Conservation (phyloP, 2,329 filamentous ascomycete species). For the Fusarium buxicola region DNA sequence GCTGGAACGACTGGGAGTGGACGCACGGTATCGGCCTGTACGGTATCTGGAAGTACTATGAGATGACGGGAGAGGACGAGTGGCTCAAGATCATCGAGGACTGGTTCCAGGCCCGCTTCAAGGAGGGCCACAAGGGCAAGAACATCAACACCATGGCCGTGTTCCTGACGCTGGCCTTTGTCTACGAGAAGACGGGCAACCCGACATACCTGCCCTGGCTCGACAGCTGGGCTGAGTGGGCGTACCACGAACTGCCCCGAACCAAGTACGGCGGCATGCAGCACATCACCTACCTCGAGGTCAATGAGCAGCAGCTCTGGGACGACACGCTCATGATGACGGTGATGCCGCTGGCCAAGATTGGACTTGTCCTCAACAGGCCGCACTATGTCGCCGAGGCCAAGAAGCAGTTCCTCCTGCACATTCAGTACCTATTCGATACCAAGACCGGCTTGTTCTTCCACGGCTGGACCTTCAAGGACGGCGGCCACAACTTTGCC, state of each 20-base stretch:
- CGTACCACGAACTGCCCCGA: constrained; percentile 78
- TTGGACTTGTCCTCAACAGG: constrained; percentile 75
- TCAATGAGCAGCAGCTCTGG: constrained; percentile 82
- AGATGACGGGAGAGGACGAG: constrained; percentile 71
- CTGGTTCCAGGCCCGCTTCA: constrained; percentile 78
- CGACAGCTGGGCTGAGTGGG: constrained; percentile 85
- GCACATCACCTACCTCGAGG: constrained; percentile 77
- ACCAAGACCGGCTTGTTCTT: constrained; percentile 78
- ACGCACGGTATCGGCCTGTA: constrained; percentile 84
- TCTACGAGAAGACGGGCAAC: constrained; percentile 81
- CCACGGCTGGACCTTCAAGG: constrained; percentile 84
- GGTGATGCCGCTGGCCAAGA: constrained; percentile 82
- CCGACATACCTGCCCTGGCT: constrained; percentile 79
- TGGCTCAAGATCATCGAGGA: constrained; percentile 75
- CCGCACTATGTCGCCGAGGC: constrained; percentile 82
- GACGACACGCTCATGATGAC: constrained; percentile 93
- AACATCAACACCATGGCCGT: constrained; percentile 89
- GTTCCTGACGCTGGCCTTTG: constrained; percentile 78
- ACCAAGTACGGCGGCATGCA: constrained; percentile 80
- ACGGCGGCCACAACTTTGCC: constrained; percentile 72
- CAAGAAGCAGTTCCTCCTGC: constrained; percentile 80
- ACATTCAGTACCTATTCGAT: constrained; percentile 84
- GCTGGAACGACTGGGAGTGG: constrained; percentile 88
- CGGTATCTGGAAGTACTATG: constrained; percentile 85
- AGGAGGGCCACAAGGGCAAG: constrained; percentile 79